Conservation (phyloP, 2,329 filamentous ascomycete genomes). For the Ophiostoma perfectum region DNA sequence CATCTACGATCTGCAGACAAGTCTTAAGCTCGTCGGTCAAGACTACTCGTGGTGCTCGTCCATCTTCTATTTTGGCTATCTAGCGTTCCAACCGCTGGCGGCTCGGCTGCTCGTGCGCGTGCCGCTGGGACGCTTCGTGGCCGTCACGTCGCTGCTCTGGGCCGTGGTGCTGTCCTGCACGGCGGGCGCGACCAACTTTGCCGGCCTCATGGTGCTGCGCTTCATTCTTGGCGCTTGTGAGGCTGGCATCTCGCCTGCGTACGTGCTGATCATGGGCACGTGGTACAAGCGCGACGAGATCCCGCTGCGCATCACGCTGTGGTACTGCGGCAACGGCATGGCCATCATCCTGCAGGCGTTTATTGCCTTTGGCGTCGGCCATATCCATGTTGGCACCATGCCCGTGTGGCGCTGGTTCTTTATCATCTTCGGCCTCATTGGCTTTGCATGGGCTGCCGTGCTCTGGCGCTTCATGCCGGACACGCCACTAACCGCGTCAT, state of each 20-base stretch:
- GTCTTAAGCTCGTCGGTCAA: constrained; percentile 19
- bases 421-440: constrained; percentile 46
- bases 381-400: constrained; percentile 40
- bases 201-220: constrained; percentile 41
- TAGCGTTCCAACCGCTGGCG: background rate
- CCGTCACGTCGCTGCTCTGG: constrained; percentile 49
- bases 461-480: background rate
- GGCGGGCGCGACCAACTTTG: constrained; percentile 45
- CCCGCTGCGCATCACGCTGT: constrained; percentile 45
- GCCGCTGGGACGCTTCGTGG: constrained; percentile 30
- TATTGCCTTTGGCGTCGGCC: constrained; percentile 48
- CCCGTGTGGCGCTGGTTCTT: constrained; percentile 43
- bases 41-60: constrained; percentile 35
- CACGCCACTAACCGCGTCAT: background rate
- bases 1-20: constrained; percentile 19
- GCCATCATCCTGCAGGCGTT: constrained; percentile 52
- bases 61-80: constrained; percentile 42
- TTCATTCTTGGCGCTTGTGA: constrained; percentile 45
- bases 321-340: constrained; percentile 53
- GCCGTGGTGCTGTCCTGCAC: constrained; percentile 47
- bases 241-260: constrained; percentile 47
- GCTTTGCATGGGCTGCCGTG: constrained; percentile 42
- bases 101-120: background rate
- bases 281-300: constrained; percentile 51
- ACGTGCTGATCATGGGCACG: constrained; percentile 49